phyloP scores from a whole-genome alignment of 148 eudicot genomes.

The Rhododendron williamsianum region DNA sequence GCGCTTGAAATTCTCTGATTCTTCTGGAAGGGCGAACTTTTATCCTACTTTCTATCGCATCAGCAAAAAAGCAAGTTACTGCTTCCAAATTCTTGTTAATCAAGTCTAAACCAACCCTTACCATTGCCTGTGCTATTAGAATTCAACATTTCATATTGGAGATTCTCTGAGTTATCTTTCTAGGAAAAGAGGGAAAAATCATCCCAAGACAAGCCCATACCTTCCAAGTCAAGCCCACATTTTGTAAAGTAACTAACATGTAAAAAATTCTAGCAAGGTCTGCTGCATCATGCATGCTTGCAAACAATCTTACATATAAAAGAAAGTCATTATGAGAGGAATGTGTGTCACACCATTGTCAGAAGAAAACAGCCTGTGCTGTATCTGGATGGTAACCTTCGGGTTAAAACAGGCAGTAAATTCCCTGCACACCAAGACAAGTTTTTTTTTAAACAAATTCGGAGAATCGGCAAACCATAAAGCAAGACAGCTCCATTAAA shows the following conservation, averaged over 20 bases:
- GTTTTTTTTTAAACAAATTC: neutral
- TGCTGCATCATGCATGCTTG: constrained; percentile 10
- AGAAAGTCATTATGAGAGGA: neutral
- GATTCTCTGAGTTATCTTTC: neutral
- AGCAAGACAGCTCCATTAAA: neutral
- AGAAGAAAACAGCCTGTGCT: constrained; percentile 53
- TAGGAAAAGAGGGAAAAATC: neutral
- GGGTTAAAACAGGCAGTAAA: constrained; percentile 26
- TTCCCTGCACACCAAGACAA: constrained; percentile 37
- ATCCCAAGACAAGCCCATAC: constrained; percentile 19
- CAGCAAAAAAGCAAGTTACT: neutral
- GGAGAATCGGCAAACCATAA: constrained; percentile 7
- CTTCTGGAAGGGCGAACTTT: neutral
- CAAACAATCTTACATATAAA: neutral
- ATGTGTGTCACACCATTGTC: constrained; percentile 40
- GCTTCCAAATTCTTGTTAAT: neutral
- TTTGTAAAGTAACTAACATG: constrained; percentile 22
- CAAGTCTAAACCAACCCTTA: neutral
- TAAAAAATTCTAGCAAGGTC: neutral
- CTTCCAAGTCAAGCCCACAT: constrained; percentile 19
- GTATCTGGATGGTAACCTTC: constrained; percentile 23
- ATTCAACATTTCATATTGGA: neutral
- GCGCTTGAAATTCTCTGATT: neutral
- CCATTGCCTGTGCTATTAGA: neutral
- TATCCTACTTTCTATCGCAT: neutral